These are phyloP conservation scores for Tanacetum coccineum DNA, from an alignment of 129 eudicot genomes.

Conservation along the genomic window DNA sequence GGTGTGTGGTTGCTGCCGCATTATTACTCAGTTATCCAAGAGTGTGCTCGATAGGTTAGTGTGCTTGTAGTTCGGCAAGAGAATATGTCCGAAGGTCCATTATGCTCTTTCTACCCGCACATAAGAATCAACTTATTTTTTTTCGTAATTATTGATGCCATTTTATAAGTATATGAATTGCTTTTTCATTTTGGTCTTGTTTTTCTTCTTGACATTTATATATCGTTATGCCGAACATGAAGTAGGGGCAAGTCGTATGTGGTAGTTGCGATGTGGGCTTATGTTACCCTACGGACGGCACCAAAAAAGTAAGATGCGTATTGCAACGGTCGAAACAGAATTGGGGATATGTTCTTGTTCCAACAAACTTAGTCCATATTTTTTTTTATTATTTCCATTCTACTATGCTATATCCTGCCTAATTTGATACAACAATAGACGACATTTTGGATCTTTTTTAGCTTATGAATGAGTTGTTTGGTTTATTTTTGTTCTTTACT, in stretches of 20 bases:
- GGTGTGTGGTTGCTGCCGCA: constrained; percentile 95
- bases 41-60: constrained; percentile 79
- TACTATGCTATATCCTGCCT: background rate
- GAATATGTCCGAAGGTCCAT: constrained; percentile 79
- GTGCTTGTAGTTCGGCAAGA: constrained; percentile 78
- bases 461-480: no score
- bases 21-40: constrained; percentile 70
- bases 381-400: background rate
- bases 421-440: background rate
- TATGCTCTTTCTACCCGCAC: background rate
- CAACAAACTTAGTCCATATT: background rate
- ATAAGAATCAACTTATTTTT: constrained; percentile 3
- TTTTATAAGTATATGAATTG: background rate
- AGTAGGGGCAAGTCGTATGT: constrained; percentile 86
- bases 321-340: constrained; percentile 64
- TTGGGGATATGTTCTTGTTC: constrained; percentile 47
- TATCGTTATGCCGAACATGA: constrained; percentile 53
- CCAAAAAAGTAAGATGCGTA: constrained; percentile 70
- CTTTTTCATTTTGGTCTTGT: background rate
- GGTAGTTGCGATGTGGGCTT: constrained; percentile 77
- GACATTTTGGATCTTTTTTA: no score
- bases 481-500: no score
- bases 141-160: background rate
- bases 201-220: background rate
- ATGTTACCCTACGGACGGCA: constrained; percentile 85